Conservation (phyloP, 2,329 filamentous ascomycete species). For the Penicillium concentricum region DNA sequence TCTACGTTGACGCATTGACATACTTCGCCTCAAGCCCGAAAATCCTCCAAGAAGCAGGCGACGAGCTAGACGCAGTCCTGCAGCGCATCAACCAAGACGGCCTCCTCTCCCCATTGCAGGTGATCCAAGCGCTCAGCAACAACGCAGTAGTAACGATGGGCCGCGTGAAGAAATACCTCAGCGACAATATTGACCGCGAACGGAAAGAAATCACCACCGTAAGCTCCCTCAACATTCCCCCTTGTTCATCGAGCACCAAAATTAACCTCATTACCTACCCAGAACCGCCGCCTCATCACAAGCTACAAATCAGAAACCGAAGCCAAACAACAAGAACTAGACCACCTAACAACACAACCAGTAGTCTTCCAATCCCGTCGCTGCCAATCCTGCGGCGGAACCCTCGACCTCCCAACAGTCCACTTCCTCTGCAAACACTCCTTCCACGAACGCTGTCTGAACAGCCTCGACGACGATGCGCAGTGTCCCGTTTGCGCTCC, state of each 20-base stretch:
- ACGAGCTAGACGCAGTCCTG: constrained; percentile 77
- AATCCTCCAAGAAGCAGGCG: constrained; percentile 81
- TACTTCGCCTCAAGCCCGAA: constrained; percentile 86
- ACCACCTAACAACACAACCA: constrained; percentile 73
- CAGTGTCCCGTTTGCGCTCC: constrained; percentile 85
- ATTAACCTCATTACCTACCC: constrained; percentile 31
- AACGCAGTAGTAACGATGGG: constrained; percentile 92
- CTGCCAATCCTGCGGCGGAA: constrained; percentile 76
- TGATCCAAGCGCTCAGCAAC: constrained; percentile 83
- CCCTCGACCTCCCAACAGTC: constrained; percentile 82
- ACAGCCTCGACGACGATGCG: constrained; percentile 61
- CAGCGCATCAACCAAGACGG: constrained; percentile 85
- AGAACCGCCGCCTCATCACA: constrained; percentile 76
- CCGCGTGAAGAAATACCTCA: constrained; percentile 90
- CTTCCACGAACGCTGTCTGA: constrained; percentile 90
- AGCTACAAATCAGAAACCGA: constrained; percentile 84
- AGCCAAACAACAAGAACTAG: constrained; percentile 73
- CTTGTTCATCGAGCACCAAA: neutral
- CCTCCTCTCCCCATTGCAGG: constrained; percentile 92
- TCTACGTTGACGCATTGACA: constrained; percentile 87
- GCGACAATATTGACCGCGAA: constrained; percentile 84
- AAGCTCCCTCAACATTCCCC: constrained; percentile 15
- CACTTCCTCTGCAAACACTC: constrained; percentile 97
- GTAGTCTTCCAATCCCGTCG: constrained; percentile 87
- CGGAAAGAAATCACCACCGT: constrained; percentile 74